Base-by-base conservation (phyloP, 768 basidiomycete genomes). In the Cytidiella melzeri region DNA sequence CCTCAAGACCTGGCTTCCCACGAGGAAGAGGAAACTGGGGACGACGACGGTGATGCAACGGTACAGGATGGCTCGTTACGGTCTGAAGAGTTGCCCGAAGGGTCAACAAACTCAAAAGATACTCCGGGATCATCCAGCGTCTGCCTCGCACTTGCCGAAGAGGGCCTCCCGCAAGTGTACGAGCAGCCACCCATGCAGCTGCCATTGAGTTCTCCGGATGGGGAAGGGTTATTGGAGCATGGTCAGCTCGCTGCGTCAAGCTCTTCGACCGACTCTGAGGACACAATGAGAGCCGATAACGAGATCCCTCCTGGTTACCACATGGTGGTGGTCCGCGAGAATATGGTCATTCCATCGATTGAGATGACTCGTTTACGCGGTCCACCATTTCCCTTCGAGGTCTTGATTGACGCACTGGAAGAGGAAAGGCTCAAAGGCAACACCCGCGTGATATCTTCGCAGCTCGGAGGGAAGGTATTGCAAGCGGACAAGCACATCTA, bases 361-460 rank as follows among this genome's bases (percentile, higher is more conserved):
- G 44, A 40, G 41, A 54, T 54, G 52, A 34, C 30, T 21, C 52
- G 48, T 20, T 28, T 45, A 13, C 25, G 40, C 25, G 30, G 41
- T 38, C 52, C 52, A 36, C 55, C 58, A n/a, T 12, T 30, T 18
- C 54, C 53, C 55, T 61, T 58, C 56, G 41, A 51, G 54, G 54
- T 56, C 39, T 54, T 63, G 28, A 60, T 63, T 40, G 50, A 51
- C 43, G 57, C 59, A 28, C 58, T 61, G 20, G 55, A 54, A 57
- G 48, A 43, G 27, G 56, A 58, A 50, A 50, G 54, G 41, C 23
- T 47, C 15, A 24, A 37, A 44, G 62, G 62, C 27, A 41, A 50
- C 40, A 26, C 41, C 27, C 51, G 53, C 36, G 47, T 61, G 37
- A 52, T 46, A 45, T 57, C 52, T 27, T 63, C 62, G 30, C 54